Base-by-base conservation (phyloP, 768 basidiomycete species). In the Lyophyllum decastes region DNA sequence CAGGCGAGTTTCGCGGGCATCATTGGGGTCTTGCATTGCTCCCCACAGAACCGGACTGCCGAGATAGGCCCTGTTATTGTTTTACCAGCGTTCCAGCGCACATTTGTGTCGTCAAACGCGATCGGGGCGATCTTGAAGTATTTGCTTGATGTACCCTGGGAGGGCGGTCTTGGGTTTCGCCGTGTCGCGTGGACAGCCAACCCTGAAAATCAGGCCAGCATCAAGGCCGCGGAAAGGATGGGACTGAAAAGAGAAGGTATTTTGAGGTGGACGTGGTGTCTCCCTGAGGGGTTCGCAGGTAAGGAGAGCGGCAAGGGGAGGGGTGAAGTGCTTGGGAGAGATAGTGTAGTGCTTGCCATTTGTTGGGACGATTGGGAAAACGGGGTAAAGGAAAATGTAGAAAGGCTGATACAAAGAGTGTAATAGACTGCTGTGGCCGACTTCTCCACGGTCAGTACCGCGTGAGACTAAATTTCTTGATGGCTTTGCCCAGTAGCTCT, bases 401-500 rank as follows among this genome's bases (percentile, higher is more conserved):
- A 71, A 35, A 48, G 53, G 14, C 61, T 74, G 26, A 77, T 82
- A 63, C 52, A 65, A 33, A 70, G 72, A 55, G 51, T 56, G 10
- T 59, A 33, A 47, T 40, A 43, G n/a, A 19, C 6, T 43, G n/a
- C 7, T 21, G 19, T 6, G n/a, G n/a, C 21, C n/a, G 24, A 16
- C 45, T 46, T 21, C 22, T n/a, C n/a, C n/a, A n/a, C n/a, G n/a
- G n/a, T n/a, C n/a, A n/a, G n/a, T n/a, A n/a, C n/a, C n/a, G n/a
- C n/a, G n/a, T n/a, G n/a, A 89, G 75, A 21, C 84, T 69, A 61
- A 82, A 77, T 59, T 83, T 66, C 65, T 87, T 88, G 73, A 93
- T 85, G 2, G 84, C 88, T 62, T 88, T 86, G 11, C 90, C 90
- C 21, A 90, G 74, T 52, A 90, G 78, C 41, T 80, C 64, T 66